A percentile compares a stretch with the other conserved stretches of the same genome.
Conservation (phyloP, 441 rosid genomes). For the Adansonia grandidieri region DNA sequence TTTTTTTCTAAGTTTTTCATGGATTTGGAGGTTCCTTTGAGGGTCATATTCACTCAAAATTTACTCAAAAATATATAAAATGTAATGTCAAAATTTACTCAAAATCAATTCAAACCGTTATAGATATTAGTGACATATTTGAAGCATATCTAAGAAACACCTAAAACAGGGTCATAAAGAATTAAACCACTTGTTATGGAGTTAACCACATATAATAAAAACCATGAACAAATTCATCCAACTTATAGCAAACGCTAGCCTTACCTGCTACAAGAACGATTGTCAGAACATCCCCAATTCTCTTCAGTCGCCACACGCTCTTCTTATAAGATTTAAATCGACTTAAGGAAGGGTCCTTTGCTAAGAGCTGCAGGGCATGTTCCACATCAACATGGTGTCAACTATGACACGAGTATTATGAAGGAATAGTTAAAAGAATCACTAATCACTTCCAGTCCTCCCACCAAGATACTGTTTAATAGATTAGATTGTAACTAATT, state of each 20-base stretch:
- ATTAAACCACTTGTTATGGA: constrained; percentile 4
- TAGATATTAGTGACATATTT: background rate
- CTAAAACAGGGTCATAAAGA: background rate
- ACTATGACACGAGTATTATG: background rate
- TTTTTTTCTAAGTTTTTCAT: too few relatives aligned
- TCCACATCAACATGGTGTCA: background rate
- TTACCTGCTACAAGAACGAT: constrained; percentile 81
- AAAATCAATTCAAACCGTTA: background rate
- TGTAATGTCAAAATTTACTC: background rate
- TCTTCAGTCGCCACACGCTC: constrained; percentile 57
- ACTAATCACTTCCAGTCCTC: background rate
- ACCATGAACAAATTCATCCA: constrained; percentile 11
- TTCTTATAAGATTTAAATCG: constrained; percentile 79
- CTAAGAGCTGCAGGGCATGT: constrained; percentile 64
- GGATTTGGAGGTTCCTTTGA: too few relatives aligned
- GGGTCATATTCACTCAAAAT: too few relatives aligned
- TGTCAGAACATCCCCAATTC: constrained; percentile 78
- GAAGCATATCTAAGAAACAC: background rate
- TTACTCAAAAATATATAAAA: too few relatives aligned
- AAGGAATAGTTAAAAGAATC: background rate
- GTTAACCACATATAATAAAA: background rate
- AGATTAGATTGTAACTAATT: background rate
- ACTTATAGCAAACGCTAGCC: constrained; percentile 19
- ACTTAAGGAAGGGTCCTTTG: constrained; percentile 66
- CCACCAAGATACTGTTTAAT: background rate